A percentile compares a stretch with the other conserved stretches of the same genome.
phyloP scores from a whole-genome alignment of 2,329 filamentous ascomycete species.

The Bipolaris gigantea region DNA sequence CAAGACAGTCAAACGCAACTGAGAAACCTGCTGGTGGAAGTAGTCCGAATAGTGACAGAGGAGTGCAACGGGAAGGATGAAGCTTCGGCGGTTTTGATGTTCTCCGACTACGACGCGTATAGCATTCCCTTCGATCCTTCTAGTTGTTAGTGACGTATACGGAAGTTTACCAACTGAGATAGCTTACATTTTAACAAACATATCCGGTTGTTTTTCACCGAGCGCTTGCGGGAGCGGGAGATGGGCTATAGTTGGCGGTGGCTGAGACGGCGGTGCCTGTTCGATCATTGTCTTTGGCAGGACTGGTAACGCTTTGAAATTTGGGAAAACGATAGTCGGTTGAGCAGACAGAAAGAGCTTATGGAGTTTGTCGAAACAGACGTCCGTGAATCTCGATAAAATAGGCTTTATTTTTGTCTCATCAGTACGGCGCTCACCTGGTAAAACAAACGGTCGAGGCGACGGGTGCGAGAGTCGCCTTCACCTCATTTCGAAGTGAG shows the following conservation, averaged over 20 bases:
- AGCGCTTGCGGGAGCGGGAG: background rate
- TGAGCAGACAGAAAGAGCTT: background rate
- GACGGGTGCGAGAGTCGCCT: background rate
- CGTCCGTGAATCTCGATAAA: background rate
- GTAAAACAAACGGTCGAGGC: background rate
- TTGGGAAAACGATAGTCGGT: background rate
- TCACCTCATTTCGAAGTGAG: background rate
- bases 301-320: background rate
- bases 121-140: conserved; percentile 15
- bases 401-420: background rate
- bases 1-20: background rate
- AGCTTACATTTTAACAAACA: conserved; percentile 11
- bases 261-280: background rate
- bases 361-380: background rate
- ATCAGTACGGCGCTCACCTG: background rate
- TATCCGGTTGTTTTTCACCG: background rate
- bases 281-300: background rate
- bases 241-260: background rate
- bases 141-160: background rate
- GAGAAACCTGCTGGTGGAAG: conserved; percentile 9
- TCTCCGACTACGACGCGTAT: conserved; percentile 10
- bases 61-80: conserved; percentile 13
- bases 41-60: conserved; percentile 13
- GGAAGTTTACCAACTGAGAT: fast-evolving
- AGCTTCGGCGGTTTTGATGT: background rate